Evolutionary conservation across 2,329 filamentous ascomycete genomes (phyloP).

Genomic region (Tricladium varicosporioides): DNA sequence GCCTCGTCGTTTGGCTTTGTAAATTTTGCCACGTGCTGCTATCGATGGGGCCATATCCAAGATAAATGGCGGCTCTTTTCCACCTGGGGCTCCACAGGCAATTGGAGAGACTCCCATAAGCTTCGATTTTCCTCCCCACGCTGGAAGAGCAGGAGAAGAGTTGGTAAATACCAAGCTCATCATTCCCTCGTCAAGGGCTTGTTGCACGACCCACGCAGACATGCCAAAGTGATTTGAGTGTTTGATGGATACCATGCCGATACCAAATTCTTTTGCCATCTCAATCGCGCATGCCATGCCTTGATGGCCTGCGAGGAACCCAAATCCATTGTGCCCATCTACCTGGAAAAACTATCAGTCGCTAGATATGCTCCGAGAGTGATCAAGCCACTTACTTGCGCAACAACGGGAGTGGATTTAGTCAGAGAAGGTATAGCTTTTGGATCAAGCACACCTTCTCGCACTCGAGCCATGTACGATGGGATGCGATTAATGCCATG

Average conservation of each 20-base stretch:
- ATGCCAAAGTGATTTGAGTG: constrained; percentile 84
- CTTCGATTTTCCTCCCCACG: constrained; percentile 34
- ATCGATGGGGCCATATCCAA: constrained; percentile 73
- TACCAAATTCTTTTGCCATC: constrained; percentile 63
- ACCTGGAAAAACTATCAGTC: constrained; percentile 35
- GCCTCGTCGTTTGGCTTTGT: constrained; percentile 65
- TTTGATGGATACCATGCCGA: constrained; percentile 74
- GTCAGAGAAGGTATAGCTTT: constrained; percentile 55
- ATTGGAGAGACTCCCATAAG: constrained; percentile 36
- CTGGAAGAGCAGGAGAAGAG: constrained; percentile 33
- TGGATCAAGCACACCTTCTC: constrained; percentile 66
- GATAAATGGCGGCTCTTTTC: constrained; percentile 61
- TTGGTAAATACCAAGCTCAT: constrained; percentile 48
- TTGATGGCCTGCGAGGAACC: constrained; percentile 65
- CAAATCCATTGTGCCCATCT: constrained; percentile 69
- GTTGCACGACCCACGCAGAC: constrained; percentile 76
- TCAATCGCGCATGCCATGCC: constrained; percentile 68
- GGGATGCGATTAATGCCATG: constrained; percentile 78
- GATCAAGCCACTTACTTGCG: constrained; percentile 25
- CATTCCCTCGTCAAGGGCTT: constrained; percentile 70
- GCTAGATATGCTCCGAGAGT: too few relatives aligned
- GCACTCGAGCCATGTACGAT: constrained; percentile 74
- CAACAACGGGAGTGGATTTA: constrained; percentile 68
- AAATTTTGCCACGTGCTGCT: constrained; percentile 69
- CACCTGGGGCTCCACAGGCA: constrained; percentile 68